Percentiles rank a stretch among this genome's conserved stretches.
Conservation (phyloP, 1,284 basidiomycete genomes). For the Rhodofomes roseus region DNA sequence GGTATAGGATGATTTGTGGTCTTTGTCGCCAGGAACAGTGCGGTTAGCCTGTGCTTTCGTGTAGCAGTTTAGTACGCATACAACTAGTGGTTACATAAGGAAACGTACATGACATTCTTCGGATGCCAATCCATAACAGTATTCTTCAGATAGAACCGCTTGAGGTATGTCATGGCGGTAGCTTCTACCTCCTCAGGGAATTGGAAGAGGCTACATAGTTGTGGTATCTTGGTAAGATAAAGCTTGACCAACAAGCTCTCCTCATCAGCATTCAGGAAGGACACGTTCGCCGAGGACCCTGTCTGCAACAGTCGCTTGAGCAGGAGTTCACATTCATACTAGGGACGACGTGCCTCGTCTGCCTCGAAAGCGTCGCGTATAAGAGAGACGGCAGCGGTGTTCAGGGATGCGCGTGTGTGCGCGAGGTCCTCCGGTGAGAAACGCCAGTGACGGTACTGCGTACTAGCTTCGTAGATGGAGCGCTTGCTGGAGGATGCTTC, state of each 20-base stretch:
- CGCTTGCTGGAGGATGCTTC: conserved; percentile 17
- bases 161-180: conserved; percentile 89
- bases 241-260: conserved; percentile 87
- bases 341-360: conserved; percentile 60
- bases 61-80: neutral
- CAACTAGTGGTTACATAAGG: conserved; percentile 1
- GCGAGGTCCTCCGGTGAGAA: conserved; percentile 69
- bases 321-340: neutral
- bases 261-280: conserved; percentile 79
- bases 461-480: conserved; percentile 75
- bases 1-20: conserved; percentile 93
- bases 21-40: conserved; percentile 94
- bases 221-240: conserved; percentile 85
- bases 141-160: conserved; percentile 96
- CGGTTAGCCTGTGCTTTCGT: conserved; percentile 72
- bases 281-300: conserved; percentile 63
- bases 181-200: conserved; percentile 92
- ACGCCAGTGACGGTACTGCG: conserved; percentile 87
- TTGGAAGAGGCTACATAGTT: conserved; percentile 81
- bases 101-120: conserved; percentile 90
- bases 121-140: conserved; percentile 99
- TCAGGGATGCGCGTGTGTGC: conserved; percentile 60
- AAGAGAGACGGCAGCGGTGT: conserved; percentile 68
- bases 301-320: conserved; percentile 37
- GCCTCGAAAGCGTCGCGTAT: conserved; percentile 76